phyloP scores from a whole-genome alignment of 2,329 filamentous ascomycete species.

The Hypoxylon sp. region DNA sequence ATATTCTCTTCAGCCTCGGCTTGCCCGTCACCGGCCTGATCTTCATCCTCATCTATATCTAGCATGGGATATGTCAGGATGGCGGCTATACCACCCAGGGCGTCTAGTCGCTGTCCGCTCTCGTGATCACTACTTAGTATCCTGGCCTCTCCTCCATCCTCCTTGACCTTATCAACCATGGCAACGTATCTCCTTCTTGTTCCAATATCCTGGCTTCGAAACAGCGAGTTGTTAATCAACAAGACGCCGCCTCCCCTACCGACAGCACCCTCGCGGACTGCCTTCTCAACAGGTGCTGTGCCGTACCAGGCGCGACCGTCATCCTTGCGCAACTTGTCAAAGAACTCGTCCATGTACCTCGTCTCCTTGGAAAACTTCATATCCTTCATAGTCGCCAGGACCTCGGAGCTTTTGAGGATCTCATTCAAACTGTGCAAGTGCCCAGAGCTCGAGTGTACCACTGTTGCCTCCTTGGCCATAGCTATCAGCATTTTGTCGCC shows the following conservation, averaged over 20 bases:
- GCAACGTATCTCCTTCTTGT: conserved; percentile 85
- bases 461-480: conserved; percentile 73
- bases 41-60: conserved; percentile 81
- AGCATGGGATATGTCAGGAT: conserved; percentile 90
- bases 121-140: conserved; percentile 96
- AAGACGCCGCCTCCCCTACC: conserved; percentile 87
- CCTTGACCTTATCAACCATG: conserved; percentile 89
- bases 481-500: conserved; percentile 78
- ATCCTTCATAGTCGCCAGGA: conserved; percentile 82
- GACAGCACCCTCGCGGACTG: conserved; percentile 89
- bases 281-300: conserved; percentile 82
- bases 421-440: conserved; percentile 91
- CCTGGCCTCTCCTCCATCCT: conserved; percentile 87
- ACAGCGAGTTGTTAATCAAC: conserved; percentile 88
- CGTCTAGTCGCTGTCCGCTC: conserved; percentile 87
- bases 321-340: conserved; percentile 82
- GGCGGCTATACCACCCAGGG: conserved; percentile 88
- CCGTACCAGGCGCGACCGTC: conserved; percentile 95
- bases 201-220: conserved; percentile 84
- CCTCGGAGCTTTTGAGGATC: conserved; percentile 84
- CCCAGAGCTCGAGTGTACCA: conserved; percentile 88
- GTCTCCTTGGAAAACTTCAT: conserved; percentile 92
- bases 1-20: conserved; percentile 45
- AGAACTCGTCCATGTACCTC: conserved; percentile 86
- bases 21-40: conserved; percentile 58